Base-by-base conservation (phyloP, 2,329 filamentous ascomycete genomes). In the Trichoderma afroharzianum region DNA sequence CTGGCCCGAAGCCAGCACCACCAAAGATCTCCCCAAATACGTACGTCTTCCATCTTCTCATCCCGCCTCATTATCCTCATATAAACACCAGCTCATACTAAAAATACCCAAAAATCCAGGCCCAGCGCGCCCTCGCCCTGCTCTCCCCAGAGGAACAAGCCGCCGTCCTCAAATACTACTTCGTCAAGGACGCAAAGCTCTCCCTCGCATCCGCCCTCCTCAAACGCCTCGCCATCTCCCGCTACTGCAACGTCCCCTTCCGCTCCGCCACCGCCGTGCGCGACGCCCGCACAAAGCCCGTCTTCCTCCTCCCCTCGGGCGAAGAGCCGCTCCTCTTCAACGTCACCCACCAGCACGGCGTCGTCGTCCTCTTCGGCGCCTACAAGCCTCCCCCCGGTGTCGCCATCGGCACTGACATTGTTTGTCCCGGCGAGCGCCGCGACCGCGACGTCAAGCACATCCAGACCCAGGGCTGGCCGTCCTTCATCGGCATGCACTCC, bases 341-440 rank as follows among this genome's bases (percentile, higher is more conserved):
- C 80, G 87, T 95, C 70, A 91, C 88, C 59, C 93, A 95, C 80
- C 93, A 95, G 83, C 91, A 90, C 9, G 92, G 93, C 2, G 82
- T 95, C 18, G 92, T 94, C 0, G 88, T 88, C 2, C 83, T 95
- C 33, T 85, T 92, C 14, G 91, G 90, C 15, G 82, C 85, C 3
- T 78, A 80, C 55, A 78, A 77, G 24, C 76, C 63, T n/a, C 77
- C 66, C 77, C 81, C 24, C 1, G 76, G 75, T 3, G 71, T 79
- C 2, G 81, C 91, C 59, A 85, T 94, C 0, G 93, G 93, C 59
- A 87, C 92, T 3, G 93, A 95, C 79, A 84, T 95, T n/a, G 92
- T 94, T 4, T 93, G 91, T 78, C 89, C 91, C 2, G 85, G 87
- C 70, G 93, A 95, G 83, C 86, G 93, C 32, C 86, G 89, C 68